A percentile compares a stretch with the other conserved stretches of the same genome.
Conservation (phyloP, 2,329 filamentous ascomycete species). For the Aspergillus candidus region DNA sequence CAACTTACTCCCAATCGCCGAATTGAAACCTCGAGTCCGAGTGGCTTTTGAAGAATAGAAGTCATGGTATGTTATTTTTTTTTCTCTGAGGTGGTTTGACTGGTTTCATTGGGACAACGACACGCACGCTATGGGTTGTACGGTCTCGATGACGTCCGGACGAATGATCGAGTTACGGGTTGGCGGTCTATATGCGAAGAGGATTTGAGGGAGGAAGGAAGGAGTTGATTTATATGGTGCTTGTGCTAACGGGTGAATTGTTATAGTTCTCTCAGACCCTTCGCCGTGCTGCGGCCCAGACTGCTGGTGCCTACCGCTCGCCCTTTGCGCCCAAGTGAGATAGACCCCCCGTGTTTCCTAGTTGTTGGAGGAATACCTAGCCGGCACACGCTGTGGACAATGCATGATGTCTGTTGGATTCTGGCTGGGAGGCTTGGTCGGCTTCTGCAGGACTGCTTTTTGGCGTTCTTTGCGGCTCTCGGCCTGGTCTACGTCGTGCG, state of each 20-base stretch:
- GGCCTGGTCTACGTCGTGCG: no score
- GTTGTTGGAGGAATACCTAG: neutral
- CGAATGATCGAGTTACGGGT: no score
- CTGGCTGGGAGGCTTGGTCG: neutral
- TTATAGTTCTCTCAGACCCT: constrained; percentile 30
- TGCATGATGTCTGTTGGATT: neutral
- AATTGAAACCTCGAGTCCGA: constrained; percentile 18
- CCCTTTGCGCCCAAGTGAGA: constrained; percentile 54
- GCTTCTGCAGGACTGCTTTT: no score
- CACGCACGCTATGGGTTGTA: no score
- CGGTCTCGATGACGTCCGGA: neutral
- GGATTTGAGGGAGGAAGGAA: neutral
- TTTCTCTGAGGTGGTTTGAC: no score
- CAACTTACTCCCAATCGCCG: constrained; percentile 4
- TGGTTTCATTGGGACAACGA: neutral
- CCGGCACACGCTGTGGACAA: no score
- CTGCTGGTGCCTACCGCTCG: constrained; percentile 44
- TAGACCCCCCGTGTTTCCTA: constrained; percentile 3
- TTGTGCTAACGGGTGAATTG: constrained; percentile 4
- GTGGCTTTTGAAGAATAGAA: constrained; percentile 28
- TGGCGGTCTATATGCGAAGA: no score
- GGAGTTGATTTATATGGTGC: constrained; percentile 15
- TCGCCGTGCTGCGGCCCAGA: constrained; percentile 35
- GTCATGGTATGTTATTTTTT: constrained; percentile 6
- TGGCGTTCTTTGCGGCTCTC: no score